Conservation (phyloP, 2,329 filamentous ascomycete genomes). For the Aspergillus fumigatiaffinis region DNA sequence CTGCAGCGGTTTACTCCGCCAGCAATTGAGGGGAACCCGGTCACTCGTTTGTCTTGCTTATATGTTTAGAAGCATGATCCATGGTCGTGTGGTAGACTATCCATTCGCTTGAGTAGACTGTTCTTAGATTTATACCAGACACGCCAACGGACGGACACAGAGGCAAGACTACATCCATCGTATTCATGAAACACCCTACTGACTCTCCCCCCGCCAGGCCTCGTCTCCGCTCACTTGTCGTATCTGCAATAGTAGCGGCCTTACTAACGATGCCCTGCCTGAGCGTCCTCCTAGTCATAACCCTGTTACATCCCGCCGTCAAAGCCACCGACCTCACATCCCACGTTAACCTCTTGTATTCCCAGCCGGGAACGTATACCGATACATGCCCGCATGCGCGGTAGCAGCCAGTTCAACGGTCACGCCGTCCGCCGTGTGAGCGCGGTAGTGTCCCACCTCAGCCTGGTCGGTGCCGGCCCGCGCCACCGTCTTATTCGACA, state of each 20-base stretch:
- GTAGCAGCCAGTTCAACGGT: conserved; percentile 56
- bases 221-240: neutral
- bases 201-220: neutral
- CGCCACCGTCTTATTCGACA: conserved; percentile 54
- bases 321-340: conserved; percentile 18
- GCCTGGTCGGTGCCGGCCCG: conserved; percentile 51
- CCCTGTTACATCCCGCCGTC: conserved; percentile 10
- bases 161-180: neutral
- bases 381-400: conserved; percentile 49
- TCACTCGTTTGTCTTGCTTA: conserved; percentile 1
- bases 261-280: conserved; percentile 9
- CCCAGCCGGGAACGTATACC: conserved; percentile 54
- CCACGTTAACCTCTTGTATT: conserved; percentile 30
- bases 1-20: neutral
- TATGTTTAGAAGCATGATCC: neutral
- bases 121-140: neutral
- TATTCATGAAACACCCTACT: neutral
- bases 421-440: conserved; percentile 53
- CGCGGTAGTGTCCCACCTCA: conserved; percentile 60
- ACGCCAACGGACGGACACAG: neutral
- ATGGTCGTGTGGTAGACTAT: neutral
- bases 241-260: neutral
- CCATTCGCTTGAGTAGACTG: neutral
- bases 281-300: conserved; percentile 9
- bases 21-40: neutral